Percentiles rank a stretch among this genome's conserved stretches.
These are phyloP conservation scores for Calvatia gigantea DNA, from an alignment of 768 basidiomycete genomes.

Conservation along the genomic window DNA sequence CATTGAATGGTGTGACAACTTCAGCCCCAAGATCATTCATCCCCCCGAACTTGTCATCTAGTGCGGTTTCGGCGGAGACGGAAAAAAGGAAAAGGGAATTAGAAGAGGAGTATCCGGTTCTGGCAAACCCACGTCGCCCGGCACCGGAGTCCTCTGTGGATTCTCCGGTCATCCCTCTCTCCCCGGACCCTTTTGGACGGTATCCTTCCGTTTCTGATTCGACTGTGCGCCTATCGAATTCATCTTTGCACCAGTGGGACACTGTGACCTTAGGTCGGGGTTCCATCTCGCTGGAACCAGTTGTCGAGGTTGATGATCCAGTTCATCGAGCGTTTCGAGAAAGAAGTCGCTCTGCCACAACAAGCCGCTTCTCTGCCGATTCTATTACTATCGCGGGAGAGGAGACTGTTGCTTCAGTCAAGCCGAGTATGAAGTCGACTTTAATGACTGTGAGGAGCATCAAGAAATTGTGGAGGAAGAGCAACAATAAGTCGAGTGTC, in stretches of 20 bases:
- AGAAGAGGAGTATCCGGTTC: conserved; percentile 50
- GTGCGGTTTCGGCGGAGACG: conserved; percentile 38
- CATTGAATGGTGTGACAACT: conserved; percentile 67
- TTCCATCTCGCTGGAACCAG: conserved; percentile 10
- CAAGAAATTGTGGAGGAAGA: conserved; percentile 78
- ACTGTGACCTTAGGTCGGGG: conserved; percentile 21
- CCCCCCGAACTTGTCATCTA: conserved; percentile 21
- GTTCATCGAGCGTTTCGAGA: conserved; percentile 12
- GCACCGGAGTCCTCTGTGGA: conserved; percentile 25
- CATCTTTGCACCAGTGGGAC: conserved; percentile 41
- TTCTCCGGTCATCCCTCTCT: conserved; percentile 75
- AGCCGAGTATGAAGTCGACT: conserved; percentile 43
- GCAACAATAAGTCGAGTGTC: conserved; percentile 47
- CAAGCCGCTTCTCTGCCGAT: conserved; percentile 77
- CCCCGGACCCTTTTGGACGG: conserved; percentile 79
- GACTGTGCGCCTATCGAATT: conserved; percentile 23
- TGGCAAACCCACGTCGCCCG: conserved; percentile 28
- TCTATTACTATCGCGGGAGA: conserved; percentile 42
- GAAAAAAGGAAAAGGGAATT: conserved; percentile 45
- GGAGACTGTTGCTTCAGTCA: conserved; percentile 27
- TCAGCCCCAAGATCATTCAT: conserved; percentile 49
- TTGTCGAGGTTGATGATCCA: conserved; percentile 12
- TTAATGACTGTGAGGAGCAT: conserved; percentile 73
- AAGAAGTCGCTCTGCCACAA: conserved; percentile 25
- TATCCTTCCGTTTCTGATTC: conserved; percentile 49